Evolutionary conservation across 768 basidiomycete species (phyloP).

Genomic region (Psilocybe cyanescens): DNA sequence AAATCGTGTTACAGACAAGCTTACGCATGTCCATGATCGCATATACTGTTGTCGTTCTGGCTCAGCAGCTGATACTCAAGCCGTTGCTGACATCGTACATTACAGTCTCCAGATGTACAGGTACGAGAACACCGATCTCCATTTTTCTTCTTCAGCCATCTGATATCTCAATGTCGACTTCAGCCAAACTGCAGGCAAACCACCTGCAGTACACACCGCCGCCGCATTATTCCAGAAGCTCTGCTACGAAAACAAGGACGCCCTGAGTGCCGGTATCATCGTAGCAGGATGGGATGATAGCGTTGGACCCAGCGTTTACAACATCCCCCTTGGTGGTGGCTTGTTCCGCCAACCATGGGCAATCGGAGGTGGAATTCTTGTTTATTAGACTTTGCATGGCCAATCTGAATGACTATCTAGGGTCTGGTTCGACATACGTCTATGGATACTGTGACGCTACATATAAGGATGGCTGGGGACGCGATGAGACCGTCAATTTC

Average conservation of each 20-base stretch:
- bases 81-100: constrained; percentile 91
- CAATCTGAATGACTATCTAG: constrained; percentile 37
- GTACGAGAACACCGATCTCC: constrained; percentile 40
- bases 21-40: constrained; percentile 95
- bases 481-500: constrained; percentile 90
- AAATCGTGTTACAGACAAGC: constrained; percentile 98
- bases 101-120: constrained; percentile 78
- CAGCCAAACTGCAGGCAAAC: constrained; percentile 60
- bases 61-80: constrained; percentile 97
- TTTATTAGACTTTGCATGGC: not conserved
- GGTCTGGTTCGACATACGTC: constrained; percentile 96
- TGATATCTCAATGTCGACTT: constrained; percentile 7
- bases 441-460: constrained; percentile 99
- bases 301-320: constrained; percentile 90
- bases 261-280: constrained; percentile 90
- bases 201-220: constrained; percentile 81
- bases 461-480: constrained; percentile 89
- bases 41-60: constrained; percentile 99
- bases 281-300: constrained; percentile 98
- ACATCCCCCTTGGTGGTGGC: constrained; percentile 96
- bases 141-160: no score
- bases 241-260: constrained; percentile 95
- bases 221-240: constrained; percentile 84
- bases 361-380: constrained; percentile 76
- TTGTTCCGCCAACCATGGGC: constrained; percentile 98